phyloP scores from a whole-genome alignment of 2,329 filamentous ascomycete species.

The Monilinia aucupariae region DNA sequence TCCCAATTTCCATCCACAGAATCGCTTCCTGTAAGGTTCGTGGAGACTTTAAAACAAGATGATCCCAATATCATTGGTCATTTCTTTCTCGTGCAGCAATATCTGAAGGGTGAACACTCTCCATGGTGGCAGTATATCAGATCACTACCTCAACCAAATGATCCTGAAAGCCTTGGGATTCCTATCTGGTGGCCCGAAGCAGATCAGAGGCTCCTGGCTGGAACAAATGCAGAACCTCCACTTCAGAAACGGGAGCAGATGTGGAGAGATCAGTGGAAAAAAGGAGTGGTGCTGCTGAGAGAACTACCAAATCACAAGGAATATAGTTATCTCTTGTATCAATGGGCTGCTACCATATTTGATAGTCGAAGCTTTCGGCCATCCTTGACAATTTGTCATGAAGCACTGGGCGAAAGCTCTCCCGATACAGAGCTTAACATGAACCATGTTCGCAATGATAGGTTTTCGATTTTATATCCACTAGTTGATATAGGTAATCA shows the following conservation, averaged over 20 bases:
- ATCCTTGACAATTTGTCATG: constrained; percentile 44
- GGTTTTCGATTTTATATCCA: constrained; percentile 58
- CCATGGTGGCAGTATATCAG: constrained; percentile 65
- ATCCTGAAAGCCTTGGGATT: constrained; percentile 46
- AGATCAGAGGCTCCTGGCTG: constrained; percentile 49
- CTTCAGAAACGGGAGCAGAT: constrained; percentile 25
- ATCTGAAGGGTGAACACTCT: constrained; percentile 51
- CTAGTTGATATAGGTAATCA: constrained; percentile 71
- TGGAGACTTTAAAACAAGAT: constrained; percentile 42
- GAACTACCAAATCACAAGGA: constrained; percentile 17
- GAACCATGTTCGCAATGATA: constrained; percentile 26
- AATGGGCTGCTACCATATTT: constrained; percentile 61
- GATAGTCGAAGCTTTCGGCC: constrained; percentile 60
- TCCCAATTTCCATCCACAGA: constrained; percentile 27
- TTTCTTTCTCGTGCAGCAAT: constrained; percentile 66
- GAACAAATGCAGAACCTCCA: constrained; percentile 32
- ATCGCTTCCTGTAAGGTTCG: constrained; percentile 46
- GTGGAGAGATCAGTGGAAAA: constrained; percentile 30
- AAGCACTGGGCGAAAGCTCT: constrained; percentile 6
- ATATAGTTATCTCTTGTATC: constrained; percentile 44
- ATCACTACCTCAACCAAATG: constrained; percentile 57
- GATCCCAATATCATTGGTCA: constrained; percentile 54
- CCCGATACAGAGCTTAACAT: constrained; percentile 9
- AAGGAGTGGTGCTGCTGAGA: constrained; percentile 24
- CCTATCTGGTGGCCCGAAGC: constrained; percentile 59